Percentiles rank a stretch among this genome's conserved stretches.
Conservation (phyloP, 2,329 filamentous ascomycete species). For the Penicillium sp. region DNA sequence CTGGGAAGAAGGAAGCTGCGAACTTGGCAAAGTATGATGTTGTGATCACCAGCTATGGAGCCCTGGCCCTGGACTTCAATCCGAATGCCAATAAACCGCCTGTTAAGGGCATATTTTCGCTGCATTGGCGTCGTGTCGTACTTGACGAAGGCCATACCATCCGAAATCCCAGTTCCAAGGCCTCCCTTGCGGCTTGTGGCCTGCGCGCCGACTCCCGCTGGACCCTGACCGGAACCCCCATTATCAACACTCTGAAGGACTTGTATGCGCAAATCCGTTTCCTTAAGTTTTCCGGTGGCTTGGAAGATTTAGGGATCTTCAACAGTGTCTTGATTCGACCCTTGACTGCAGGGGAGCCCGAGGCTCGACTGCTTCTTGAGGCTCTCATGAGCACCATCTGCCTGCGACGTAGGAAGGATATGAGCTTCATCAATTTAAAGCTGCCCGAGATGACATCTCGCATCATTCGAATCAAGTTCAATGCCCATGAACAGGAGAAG, state of each 20-base stretch:
- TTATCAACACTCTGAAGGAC: slow-evolving; percentile 79
- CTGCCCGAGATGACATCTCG: slow-evolving; percentile 76
- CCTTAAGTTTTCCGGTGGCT: slow-evolving; percentile 70
- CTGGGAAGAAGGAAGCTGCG: slow-evolving; percentile 56
- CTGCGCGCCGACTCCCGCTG: slow-evolving; percentile 72
- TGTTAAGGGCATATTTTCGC: slow-evolving; percentile 57
- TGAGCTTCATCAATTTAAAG: slow-evolving; percentile 80
- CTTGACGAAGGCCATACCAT: slow-evolving; percentile 83
- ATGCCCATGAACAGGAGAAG: slow-evolving; percentile 70
- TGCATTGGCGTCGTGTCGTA: slow-evolving; percentile 75
- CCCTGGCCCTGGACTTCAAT: slow-evolving; percentile 66
- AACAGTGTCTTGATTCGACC: slow-evolving; percentile 69
- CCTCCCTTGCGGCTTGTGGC: slow-evolving; percentile 65
- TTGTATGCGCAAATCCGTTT: slow-evolving; percentile 79
- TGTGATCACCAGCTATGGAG: slow-evolving; percentile 82
- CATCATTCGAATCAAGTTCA: slow-evolving; percentile 71
- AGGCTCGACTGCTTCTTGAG: slow-evolving; percentile 67
- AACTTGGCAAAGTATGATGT: slow-evolving; percentile 69
- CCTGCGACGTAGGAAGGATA: slow-evolving; percentile 79
- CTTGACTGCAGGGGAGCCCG: slow-evolving; percentile 57
- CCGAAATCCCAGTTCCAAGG: slow-evolving; percentile 72
- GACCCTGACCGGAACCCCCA: slow-evolving; percentile 78
- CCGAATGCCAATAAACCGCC: slow-evolving; percentile 48
- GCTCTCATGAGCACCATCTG: slow-evolving; percentile 78
- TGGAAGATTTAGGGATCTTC: slow-evolving; percentile 73